Conservation (phyloP, 2,329 filamentous ascomycete genomes). For the Calonectria leucothoes region DNA sequence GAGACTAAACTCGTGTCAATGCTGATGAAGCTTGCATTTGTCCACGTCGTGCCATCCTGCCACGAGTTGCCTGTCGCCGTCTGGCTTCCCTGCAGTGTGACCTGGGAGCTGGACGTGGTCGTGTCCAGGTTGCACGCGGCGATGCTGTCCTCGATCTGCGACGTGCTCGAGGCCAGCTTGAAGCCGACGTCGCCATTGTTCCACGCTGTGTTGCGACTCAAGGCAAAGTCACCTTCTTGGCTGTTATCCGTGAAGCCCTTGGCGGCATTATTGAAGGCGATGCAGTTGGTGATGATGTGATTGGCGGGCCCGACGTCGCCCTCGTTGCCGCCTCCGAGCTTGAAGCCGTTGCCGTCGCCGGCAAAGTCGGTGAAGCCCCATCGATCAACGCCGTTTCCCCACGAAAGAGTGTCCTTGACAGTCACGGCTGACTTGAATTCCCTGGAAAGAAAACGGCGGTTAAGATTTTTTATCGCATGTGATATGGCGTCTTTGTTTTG, state of each 20-base stretch:
- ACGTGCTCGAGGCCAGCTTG: conserved; percentile 47
- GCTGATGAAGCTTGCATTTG: conserved; percentile 51
- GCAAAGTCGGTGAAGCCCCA: conserved; percentile 57
- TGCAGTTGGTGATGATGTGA: conserved; percentile 57
- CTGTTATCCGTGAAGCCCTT: conserved; percentile 61
- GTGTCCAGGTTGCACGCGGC: conserved; percentile 41
- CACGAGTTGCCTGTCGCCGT: conserved; percentile 54
- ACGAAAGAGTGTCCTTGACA: conserved; percentile 56
- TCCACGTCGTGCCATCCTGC: conserved; percentile 52
- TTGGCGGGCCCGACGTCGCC: conserved; percentile 51
- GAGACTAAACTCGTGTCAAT: conserved; percentile 47
- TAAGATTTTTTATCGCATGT: no score
- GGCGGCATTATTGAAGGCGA: conserved; percentile 55
- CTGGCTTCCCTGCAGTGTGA: conserved; percentile 37
- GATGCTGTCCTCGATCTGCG: conserved; percentile 51
- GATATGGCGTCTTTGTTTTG: no score
- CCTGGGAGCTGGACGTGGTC: conserved; percentile 42
- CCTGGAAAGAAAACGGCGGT: no score
- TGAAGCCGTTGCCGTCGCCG: conserved; percentile 62
- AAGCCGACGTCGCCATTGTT: conserved; percentile 57
- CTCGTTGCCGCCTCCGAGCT: conserved; percentile 54
- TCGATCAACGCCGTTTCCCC: conserved; percentile 59
- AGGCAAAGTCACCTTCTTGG: conserved; percentile 52
- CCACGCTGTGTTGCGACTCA: conserved; percentile 58
- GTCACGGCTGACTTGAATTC: conserved; percentile 55